Evolutionary conservation across 441 rosid genomes (phyloP), one percentile per base, ranked within the genome.

Genomic region (Bocquillonia castaneifolia): DNA sequence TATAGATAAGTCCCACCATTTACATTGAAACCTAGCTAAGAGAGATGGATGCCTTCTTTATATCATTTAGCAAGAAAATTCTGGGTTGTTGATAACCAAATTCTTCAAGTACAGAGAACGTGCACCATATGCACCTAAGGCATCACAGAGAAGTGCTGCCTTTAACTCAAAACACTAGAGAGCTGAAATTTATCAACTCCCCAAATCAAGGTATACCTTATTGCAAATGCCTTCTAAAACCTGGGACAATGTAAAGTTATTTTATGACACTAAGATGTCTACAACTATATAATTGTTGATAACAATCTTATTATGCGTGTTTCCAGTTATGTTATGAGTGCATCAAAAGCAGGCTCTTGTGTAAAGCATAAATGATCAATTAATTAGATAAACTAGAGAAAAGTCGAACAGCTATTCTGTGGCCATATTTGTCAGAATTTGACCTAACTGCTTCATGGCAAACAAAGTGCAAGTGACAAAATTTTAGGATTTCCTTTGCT

Each of bases 1-100:
- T 2, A 52, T 17, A 25, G n/a, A 40, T n/a, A 26, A 26, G 32
- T 37, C 61, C 28, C 37, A 6, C 20, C 32, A 29, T 12, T 42
- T 63, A 29, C 12, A 39, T 28, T 54, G 36, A 32, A 71, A 63
- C n/a, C 55, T 8, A 56, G 57, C 63, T 23, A 32, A 31, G 58
- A n/a, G 62, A 44, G 56, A 40, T 8, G 28, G 45, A 15, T 20
- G 13, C 68, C 36, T 22, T 47, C n/a, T n/a, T n/a, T n/a, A n/a
- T n/a, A n/a, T n/a, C n/a, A n/a, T n/a, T n/a, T n/a, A n/a, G n/a
- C n/a, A n/a, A n/a, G n/a, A n/a, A n/a, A n/a, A n/a, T n/a, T n/a
- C n/a, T n/a, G n/a, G n/a, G n/a, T n/a, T n/a, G 63, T 55, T 45
- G 32, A 17, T 44, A 42, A 61, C 7, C 10, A 40, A 8, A 37